Evolutionary conservation across 768 basidiomycete species (phyloP), one percentile per base, ranked within the genome.

Genomic region (Punctularia strigosozonata): DNA sequence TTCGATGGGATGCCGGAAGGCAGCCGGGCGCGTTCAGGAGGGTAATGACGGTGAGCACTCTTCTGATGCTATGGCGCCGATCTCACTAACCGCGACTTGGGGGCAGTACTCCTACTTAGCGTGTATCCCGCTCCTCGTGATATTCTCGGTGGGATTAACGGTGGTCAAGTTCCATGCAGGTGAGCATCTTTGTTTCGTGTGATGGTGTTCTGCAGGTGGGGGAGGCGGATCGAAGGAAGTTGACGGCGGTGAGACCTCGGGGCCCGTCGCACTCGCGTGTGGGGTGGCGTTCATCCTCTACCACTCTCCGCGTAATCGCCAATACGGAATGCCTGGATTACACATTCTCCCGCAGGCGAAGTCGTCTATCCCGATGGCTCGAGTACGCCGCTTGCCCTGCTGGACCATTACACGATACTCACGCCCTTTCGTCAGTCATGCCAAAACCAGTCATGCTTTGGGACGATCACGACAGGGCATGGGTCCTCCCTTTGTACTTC

Each of bases 11-110:
- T 52, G 67, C 76, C 12, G 82, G 81, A 24, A 68, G 81, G 38
- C 81, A 83, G 54, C 81, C 80, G 41, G 86, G 86, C 40, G 76
- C 85, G 10, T 89, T 89, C 71, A 87, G 82, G 60, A 70, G 87
- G 37, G 69, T 89, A 52, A 89, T 89, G 86, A 88, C 82, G n/a
- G 82, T 86, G 52, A 52, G 76, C 65, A n/a, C 20, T 3, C 20
- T 43, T 38, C 21, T 17, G 6, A 18, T 37, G 33, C 26, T 34
- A 19, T 34, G 13, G 10, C 12, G 12, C 12, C 18, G 10, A 19
- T 19, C 10, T 19, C 19, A 10, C 19, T 34, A 19, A 34, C 33
- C 33, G 10, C 26, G 26, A 28, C 10, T 8, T 28, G 8, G 26
- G 26, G 26, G 33, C 70, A 84, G 59, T 87, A 87, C 61, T 80